phyloP scores from a whole-genome alignment of 2,329 filamentous ascomycete species.

The Didymella segeticola region DNA sequence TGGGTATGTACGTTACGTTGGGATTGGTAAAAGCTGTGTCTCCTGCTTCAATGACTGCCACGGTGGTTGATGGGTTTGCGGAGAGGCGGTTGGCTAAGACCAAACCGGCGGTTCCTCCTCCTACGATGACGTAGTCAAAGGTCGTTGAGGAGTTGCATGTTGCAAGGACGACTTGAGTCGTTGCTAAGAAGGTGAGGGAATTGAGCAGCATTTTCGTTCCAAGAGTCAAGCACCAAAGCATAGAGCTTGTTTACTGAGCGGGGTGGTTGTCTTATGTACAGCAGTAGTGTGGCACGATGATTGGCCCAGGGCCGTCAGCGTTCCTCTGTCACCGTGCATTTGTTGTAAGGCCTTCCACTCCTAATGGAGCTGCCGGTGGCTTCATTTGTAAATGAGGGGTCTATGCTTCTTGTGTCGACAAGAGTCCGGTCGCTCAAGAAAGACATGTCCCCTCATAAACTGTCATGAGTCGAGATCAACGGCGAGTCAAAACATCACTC shows the following conservation, averaged over 20 bases:
- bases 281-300: slow-evolving; percentile 1
- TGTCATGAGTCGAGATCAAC: not conserved
- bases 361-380: not conserved
- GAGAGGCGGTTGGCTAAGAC: slow-evolving; percentile 40
- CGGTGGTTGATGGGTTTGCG: slow-evolving; percentile 24
- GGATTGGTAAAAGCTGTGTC: slow-evolving; percentile 38
- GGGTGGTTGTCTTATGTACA: not conserved
- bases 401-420: not conserved
- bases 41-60: slow-evolving; percentile 47
- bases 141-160: slow-evolving; percentile 18
- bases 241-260: not conserved
- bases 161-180: slow-evolving; percentile 13
- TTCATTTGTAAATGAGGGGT: not conserved
- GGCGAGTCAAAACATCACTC: slow-evolving; percentile 8
- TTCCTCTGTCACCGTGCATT: not conserved
- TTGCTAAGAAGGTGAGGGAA: not conserved
- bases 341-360: not conserved
- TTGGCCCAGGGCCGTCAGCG: slow-evolving; percentile 2
- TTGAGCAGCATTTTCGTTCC: not conserved
- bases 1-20: slow-evolving; percentile 37
- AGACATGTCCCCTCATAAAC: no score
- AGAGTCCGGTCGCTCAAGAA: not conserved
- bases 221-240: not conserved
- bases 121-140: slow-evolving; percentile 46
- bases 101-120: slow-evolving; percentile 45